Percentiles rank a stretch among this genome's conserved stretches.
Evolutionary conservation across 2,329 filamentous ascomycete species (phyloP).

Genomic region (Arachnopeziza araneosa): DNA sequence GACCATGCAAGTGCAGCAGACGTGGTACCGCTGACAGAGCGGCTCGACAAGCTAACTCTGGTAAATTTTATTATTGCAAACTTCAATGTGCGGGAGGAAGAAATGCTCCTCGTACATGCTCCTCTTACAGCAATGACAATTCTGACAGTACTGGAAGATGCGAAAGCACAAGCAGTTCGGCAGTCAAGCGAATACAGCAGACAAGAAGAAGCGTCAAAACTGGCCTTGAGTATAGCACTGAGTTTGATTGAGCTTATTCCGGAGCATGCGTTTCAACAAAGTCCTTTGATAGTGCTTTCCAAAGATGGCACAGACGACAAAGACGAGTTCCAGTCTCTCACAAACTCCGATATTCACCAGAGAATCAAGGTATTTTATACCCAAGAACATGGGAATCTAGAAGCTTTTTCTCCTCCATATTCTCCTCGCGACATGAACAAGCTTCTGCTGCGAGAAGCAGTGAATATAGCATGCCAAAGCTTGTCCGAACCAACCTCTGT

Average conservation of each 20-base stretch:
- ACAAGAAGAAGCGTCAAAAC: conserved; percentile 21
- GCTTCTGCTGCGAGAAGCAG: conserved; percentile 57
- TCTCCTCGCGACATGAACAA: conserved; percentile 49
- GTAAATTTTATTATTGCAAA: conserved; percentile 77
- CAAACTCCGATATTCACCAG: conserved; percentile 50
- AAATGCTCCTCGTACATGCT: conserved; percentile 85
- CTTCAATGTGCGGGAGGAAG: conserved; percentile 93
- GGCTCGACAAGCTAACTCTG: conserved; percentile 61
- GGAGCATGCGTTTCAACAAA: conserved; percentile 51
- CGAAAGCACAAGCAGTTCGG: conserved; percentile 33
- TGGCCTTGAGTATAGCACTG: conserved; percentile 44
- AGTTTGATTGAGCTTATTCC: conserved; percentile 59
- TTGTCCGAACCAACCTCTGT: conserved; percentile 37
- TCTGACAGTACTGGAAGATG: conserved; percentile 50
- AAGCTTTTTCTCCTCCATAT: conserved; percentile 56
- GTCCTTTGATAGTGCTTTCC: conserved; percentile 25
- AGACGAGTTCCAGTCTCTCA: conserved; percentile 28
- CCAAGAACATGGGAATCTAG: conserved; percentile 63
- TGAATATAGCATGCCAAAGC: conserved; percentile 44
- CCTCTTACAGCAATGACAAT: conserved; percentile 68
- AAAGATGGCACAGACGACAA: conserved; percentile 17
- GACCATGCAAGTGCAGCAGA: conserved; percentile 50
- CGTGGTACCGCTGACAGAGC: conserved; percentile 35
- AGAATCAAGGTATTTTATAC: conserved; percentile 63
- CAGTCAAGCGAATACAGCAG: conserved; percentile 22